Percentiles rank a stretch among this genome's conserved stretches.
These are phyloP conservation scores for Glycine tomentella DNA, from an alignment of 306 rosid genomes.

Conservation along the genomic window DNA sequence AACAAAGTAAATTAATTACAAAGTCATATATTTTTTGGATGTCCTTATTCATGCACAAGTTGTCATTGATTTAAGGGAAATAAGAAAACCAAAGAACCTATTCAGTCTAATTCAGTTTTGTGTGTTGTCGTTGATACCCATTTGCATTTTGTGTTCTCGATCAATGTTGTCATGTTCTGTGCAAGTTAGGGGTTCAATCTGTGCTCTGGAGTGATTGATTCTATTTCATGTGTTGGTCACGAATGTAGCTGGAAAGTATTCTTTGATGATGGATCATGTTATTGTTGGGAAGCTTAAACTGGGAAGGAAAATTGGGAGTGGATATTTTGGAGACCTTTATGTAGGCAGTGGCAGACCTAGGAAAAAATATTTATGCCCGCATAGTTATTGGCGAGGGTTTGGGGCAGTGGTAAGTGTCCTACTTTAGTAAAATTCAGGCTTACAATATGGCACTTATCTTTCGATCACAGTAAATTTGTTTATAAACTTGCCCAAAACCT, in stretches of 20 bases:
- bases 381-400: too few relatives aligned
- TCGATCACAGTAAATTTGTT: too few relatives aligned
- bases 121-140: constrained; percentile 40
- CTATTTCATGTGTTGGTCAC: not conserved
- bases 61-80: not conserved
- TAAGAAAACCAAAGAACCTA: not conserved
- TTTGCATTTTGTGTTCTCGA: constrained; percentile 44
- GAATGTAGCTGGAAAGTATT: constrained; percentile 54
- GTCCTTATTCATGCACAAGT: not conserved
- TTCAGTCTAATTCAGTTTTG: not conserved
- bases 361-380: too few relatives aligned
- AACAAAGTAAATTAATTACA: not conserved
- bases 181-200: constrained; percentile 56
- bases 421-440: too few relatives aligned
- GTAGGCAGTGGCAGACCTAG: too few relatives aligned
- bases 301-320: constrained; percentile 99
- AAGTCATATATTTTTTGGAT: not conserved
- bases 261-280: constrained; percentile 82
- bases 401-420: too few relatives aligned
- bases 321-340: constrained; percentile 99
- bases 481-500: too few relatives aligned
- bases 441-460: too few relatives aligned
- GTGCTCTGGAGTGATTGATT: constrained; percentile 46
- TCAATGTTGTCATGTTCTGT: constrained; percentile 49
- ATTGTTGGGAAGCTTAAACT: constrained; percentile 92